Base-by-base conservation (phyloP, 1,284 basidiomycete genomes). In the Boletus sp. region DNA sequence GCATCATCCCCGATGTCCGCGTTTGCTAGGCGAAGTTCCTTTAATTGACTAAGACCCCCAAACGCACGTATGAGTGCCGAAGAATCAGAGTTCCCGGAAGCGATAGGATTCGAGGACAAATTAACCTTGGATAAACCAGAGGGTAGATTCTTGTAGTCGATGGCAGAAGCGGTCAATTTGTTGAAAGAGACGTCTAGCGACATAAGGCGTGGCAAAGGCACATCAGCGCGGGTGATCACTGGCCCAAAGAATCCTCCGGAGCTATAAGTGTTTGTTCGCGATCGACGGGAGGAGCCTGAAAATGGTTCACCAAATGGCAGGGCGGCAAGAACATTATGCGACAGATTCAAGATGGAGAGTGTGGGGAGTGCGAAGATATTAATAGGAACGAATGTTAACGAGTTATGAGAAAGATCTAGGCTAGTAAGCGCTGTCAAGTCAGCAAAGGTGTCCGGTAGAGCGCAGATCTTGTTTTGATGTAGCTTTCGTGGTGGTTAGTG, bases 361-460 rank as follows among this genome's bases (percentile, higher is more conserved):
- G 78, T 69, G 5, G 87, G 84, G 25, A 91, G 75, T 8, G 82
- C 72, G 58, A 82, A 89, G 27, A 89, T 56, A 54, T 81, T 76
- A 27, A 68, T 55, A 1, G 88, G 87, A 13, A 90, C 69, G 2
- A 74, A 69, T 0, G 73, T 74, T 19, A 91, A 71, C 4, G 71
- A 64, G 62, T 90, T 91, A 61, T 84, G 73, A 0, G 86, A 88
- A 19, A 90, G 65, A 65, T 90, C 84, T 52, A 90, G 67, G 27
- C 67, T 70, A 9, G 78, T 79, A 19, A 89, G 72, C 10, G 74
- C 73, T 2, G 77, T 76, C 40, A 90, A 69, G 63, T 90, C 84
- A 2, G 75, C 75, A 53, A 90, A 79, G 0, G 76, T 72, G 46
- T 75, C 69, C 2, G 88, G 88, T 3, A 91, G 68, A 9, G 69